A percentile compares a stretch with the other conserved stretches of the same genome.
Evolutionary conservation across 108 stramenopile species (phyloP).

Genomic region (Ochromonas danica): DNA sequence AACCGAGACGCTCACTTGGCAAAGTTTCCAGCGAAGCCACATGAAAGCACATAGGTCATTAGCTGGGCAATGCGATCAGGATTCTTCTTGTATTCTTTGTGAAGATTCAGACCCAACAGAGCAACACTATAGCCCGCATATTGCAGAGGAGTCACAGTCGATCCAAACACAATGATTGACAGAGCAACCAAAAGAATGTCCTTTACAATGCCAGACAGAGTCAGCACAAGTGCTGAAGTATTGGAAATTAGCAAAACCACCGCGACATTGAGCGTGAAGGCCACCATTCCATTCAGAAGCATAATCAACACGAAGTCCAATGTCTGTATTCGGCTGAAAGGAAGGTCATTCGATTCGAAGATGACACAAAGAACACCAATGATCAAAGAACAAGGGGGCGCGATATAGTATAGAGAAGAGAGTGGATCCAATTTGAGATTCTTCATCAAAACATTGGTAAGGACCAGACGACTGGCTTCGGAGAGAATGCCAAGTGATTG

Average conservation of each 20-base stretch:
- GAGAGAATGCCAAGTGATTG: constrained; percentile 29
- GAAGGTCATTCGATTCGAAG: constrained; percentile 21
- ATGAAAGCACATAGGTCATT: background rate
- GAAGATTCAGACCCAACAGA: constrained; percentile 29
- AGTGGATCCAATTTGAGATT: constrained; percentile 29
- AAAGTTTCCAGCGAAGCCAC: background rate
- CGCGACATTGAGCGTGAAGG: constrained; percentile 30
- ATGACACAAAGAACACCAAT: constrained; percentile 10
- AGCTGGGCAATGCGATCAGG: constrained; percentile 30
- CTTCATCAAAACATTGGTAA: constrained; percentile 34
- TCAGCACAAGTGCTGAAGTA: constrained; percentile 27
- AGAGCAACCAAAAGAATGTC: constrained; percentile 27
- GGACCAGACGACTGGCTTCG: constrained; percentile 21
- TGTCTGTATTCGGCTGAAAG: constrained; percentile 19
- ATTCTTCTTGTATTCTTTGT: constrained; percentile 37
- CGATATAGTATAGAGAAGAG: constrained; percentile 34
- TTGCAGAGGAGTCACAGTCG: constrained; percentile 26
- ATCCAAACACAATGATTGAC: constrained; percentile 20
- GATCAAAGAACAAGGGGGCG: constrained; percentile 14
- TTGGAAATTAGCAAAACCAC: constrained; percentile 33
- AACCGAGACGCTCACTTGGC: too few relatives aligned
- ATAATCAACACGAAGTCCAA: constrained; percentile 8
- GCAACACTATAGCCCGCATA: constrained; percentile 21
- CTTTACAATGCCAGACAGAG: constrained; percentile 28
- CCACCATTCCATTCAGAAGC: constrained; percentile 23